These are phyloP conservation scores for Ottelia alismoides DNA, from an alignment of 106 monocot species.

Conservation along the genomic window DNA sequence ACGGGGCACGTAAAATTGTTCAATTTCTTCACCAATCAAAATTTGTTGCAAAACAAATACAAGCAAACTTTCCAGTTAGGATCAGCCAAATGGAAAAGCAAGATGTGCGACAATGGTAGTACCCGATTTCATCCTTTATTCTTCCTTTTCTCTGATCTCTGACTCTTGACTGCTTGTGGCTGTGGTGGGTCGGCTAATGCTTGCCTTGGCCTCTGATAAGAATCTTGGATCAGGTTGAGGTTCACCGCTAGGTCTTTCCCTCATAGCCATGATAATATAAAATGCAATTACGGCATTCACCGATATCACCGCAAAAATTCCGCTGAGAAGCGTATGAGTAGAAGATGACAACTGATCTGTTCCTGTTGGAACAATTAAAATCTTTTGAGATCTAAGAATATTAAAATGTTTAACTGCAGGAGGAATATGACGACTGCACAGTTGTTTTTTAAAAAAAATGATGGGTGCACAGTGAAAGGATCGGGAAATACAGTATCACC, in stretches of 20 bases:
- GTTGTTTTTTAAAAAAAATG: no score
- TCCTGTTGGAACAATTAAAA: conserved; percentile 23
- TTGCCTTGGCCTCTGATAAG: conserved; percentile 55
- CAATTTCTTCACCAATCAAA: no score
- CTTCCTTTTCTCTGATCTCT: conserved; percentile 25
- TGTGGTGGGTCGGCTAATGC: conserved; percentile 25
- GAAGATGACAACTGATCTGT: conserved; percentile 41
- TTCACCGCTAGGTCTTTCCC: conserved; percentile 25
- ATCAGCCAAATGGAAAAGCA: no score
- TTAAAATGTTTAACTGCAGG: no score
- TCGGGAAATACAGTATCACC: no score
- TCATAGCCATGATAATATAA: conserved; percentile 70
- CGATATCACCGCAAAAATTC: conserved; percentile 59
- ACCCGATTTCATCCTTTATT: conserved; percentile 12
- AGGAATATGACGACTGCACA: no score
- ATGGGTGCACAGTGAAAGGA: no score
- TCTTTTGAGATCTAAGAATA: no score
- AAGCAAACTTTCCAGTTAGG: no score
- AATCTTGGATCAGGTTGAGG: conserved; percentile 55
- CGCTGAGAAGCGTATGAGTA: conserved; percentile 48
- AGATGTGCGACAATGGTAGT: no score
- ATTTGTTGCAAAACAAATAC: no score
- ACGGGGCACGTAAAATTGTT: no score
- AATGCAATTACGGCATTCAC: conserved; percentile 55
- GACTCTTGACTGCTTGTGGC: background rate